Conservation (phyloP, 352 stramenopile genomes). For the Pythium apleroticum region DNA sequence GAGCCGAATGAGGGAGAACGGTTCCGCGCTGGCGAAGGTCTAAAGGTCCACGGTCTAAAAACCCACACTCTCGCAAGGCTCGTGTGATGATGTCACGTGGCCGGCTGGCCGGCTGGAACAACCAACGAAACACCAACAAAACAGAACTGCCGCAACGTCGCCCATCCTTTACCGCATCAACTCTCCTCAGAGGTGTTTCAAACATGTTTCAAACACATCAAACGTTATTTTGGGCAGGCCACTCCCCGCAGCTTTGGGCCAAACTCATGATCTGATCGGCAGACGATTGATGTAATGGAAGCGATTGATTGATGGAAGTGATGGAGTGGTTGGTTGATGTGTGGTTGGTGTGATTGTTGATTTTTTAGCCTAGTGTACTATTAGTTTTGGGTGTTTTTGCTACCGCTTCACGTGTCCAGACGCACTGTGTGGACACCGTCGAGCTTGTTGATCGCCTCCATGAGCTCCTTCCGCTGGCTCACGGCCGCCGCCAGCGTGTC, state of each 20-base stretch:
- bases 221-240: not conserved
- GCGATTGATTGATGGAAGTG: not conserved
- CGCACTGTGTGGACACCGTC: conserved; percentile 24
- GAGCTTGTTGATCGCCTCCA: conserved; percentile 17
- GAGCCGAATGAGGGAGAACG: not conserved
- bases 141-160: not conserved
- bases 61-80: not conserved
- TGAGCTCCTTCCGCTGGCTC: conserved; percentile 19
- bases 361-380: conserved; percentile 22
- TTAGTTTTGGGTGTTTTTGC: not conserved
- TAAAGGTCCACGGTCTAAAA: not conserved
- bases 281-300: not conserved
- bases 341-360: not conserved
- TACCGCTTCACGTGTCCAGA: conserved; percentile 14
- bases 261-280: not conserved
- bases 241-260: not conserved
- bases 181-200: not conserved
- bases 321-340: not conserved
- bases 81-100: conserved; percentile 1
- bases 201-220: not conserved
- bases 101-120: not conserved
- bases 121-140: not conserved
- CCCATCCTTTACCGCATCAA: not conserved
- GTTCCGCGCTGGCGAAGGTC: not conserved
- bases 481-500: not conserved